Base-by-base conservation (phyloP, 2,329 filamentous ascomycete genomes). In the Plectosphaerella plurivora region DNA sequence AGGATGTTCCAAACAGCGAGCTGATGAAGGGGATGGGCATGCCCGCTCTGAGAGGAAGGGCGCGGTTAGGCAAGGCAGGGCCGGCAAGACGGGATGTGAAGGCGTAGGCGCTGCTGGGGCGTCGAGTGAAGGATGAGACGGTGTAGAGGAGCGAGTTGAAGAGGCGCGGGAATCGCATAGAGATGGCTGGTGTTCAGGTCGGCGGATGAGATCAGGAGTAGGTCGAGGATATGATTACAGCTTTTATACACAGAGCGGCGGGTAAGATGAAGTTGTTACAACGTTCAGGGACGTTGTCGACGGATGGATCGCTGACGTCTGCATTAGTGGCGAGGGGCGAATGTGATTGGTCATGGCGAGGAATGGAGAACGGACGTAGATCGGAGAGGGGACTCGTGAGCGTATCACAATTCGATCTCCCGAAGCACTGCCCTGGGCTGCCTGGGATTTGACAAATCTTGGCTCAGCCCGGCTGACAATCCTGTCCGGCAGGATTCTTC, bases 1-100 rank as follows among this genome's bases (percentile, higher is more conserved):
- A 74, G 51, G 84, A 81, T 10, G 33, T 49, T 53, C 80, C 78
- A 63, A 96, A 96, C 2, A 96, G 73, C 52, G 86, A 83, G 60
- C 88, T 78, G 37, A 96, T 64, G 60, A 96, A 89, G 1, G 91
- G 88, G 63, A 96, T 87, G 50, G 89, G 86, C 83, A 93, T 91
- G 61, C 88, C 87, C 65, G 72, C 74, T 53, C 65, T 68, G 49
- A 66, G 60, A 55, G 57, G 66, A 41, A 52, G 10, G 45, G 36
- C 35, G 22, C 50, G 50, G 58, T 56, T 49, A 57, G 64, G 55
- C 59, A 65, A 24, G 60, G 57, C 39, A 58, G 49, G 41, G 28
- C 28, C 7, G 28, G 28, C 28, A 33, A 33, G 16, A 15, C 18
- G 57, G 45, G 47, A 56, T 60, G 25, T 48, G 56, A 37, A 52